These are phyloP conservation scores for Heliocybe sulcata DNA, from an alignment of 1,284 basidiomycete species.

Conservation along the genomic window DNA sequence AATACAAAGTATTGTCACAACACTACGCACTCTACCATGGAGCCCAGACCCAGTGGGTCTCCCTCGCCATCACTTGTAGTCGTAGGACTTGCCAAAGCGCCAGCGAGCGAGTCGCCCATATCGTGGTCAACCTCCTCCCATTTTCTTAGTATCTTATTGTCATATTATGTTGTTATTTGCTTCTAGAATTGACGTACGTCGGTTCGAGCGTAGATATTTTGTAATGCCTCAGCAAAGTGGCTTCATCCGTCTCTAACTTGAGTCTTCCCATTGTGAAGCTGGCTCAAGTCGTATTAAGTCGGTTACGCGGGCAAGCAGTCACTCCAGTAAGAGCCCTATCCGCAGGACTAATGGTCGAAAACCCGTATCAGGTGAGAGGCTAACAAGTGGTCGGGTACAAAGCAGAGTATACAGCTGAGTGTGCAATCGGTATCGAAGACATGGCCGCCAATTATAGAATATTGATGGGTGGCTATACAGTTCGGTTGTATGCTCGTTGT, in stretches of 20 bases:
- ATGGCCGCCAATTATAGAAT: no score
- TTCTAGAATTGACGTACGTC: conserved; percentile 35
- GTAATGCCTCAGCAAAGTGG: conserved; percentile 66
- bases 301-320: no score
- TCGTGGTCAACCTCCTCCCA: conserved; percentile 83
- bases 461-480: no score
- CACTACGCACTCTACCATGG: conserved; percentile 48
- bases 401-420: no score
- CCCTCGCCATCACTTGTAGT: conserved; percentile 35
- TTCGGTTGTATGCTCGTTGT: no score
- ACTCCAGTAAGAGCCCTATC: no score
- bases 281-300: no score
- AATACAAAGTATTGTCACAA: conserved; percentile 4
- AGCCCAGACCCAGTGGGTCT: conserved; percentile 66
- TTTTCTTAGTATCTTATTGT: conserved; percentile 33
- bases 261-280: conserved; percentile 35
- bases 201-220: conserved; percentile 63
- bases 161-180: neutral
- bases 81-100: conserved; percentile 41
- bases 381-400: no score
- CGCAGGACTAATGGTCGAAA: no score
- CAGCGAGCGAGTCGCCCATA: conserved; percentile 57
- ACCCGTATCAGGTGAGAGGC: no score
- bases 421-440: no score
- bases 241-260: conserved; percentile 68